These are phyloP conservation scores for Arthrobotrys musiformis DNA, from an alignment of 2,329 filamentous ascomycete species.

Conservation along the genomic window DNA sequence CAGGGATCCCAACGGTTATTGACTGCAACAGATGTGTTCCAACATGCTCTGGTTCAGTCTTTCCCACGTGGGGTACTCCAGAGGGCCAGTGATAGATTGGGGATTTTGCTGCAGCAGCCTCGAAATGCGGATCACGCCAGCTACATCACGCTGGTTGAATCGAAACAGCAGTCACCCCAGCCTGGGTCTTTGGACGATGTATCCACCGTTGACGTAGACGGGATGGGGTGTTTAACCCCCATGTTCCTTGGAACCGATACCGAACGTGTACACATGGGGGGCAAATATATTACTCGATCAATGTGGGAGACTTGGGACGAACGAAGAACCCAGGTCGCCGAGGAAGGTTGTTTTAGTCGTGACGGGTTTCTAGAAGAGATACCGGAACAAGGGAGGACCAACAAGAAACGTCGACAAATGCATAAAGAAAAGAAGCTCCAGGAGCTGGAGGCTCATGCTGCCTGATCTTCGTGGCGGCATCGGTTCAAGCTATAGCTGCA, in stretches of 20 bases:
- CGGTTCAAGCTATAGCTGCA: constrained; percentile 11
- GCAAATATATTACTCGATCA: constrained; percentile 29
- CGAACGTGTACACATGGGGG: constrained; percentile 18
- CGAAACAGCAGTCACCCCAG: constrained; percentile 7
- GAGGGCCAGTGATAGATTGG: constrained; percentile 28
- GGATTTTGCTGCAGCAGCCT: constrained; percentile 12
- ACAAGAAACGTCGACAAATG: constrained; percentile 39
- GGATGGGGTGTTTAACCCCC: constrained; percentile 21
- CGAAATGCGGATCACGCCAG: constrained; percentile 22
- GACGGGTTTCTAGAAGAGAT: constrained; percentile 49
- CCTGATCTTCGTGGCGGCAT: constrained; percentile 21
- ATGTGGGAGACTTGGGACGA: constrained; percentile 44
- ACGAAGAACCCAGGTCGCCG: constrained; percentile 32
- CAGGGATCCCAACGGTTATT: constrained; percentile 42
- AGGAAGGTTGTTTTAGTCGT: constrained; percentile 42
- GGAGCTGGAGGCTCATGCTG: constrained; percentile 30
- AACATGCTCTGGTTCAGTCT: constrained; percentile 47
- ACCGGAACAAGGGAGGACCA: constrained; percentile 36
- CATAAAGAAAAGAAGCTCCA: constrained; percentile 31
- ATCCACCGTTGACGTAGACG: constrained; percentile 4
- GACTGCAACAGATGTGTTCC: constrained; percentile 37
- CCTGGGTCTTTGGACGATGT: constrained; percentile 3
- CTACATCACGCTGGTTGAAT: constrained; percentile 35
- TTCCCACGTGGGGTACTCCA: constrained; percentile 30
- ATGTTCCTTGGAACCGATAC: constrained; percentile 40